phyloP scores from a whole-genome alignment of 2,329 filamentous ascomycete genomes.

The Rutstroemia sp. region DNA sequence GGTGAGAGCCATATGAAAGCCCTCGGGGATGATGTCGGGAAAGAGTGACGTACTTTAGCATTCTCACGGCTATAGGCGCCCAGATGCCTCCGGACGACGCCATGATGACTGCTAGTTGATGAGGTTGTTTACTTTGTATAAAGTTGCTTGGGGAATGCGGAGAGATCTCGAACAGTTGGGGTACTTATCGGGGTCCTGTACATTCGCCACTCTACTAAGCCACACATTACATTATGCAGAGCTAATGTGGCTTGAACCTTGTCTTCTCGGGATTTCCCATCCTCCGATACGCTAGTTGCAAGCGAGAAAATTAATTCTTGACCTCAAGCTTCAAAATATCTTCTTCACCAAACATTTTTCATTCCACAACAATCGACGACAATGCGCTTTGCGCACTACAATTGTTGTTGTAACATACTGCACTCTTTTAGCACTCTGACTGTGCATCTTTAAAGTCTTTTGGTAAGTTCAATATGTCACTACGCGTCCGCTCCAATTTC shows the following conservation, averaged over 20 bases:
- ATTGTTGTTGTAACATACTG: not conserved
- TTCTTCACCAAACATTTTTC: not conserved
- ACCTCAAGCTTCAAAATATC: slow-evolving; percentile 1
- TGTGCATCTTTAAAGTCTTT: not conserved
- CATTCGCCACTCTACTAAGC: slow-evolving; percentile 6
- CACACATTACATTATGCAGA: not conserved
- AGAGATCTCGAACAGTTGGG: not conserved
- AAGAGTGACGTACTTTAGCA: slow-evolving; percentile 23
- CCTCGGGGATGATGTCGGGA: not conserved
- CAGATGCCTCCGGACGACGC: slow-evolving; percentile 25
- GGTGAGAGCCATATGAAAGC: not conserved
- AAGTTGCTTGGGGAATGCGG: not conserved
- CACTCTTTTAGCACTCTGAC: not conserved
- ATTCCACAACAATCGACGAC: not conserved
- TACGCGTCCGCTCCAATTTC: slow-evolving; percentile 11
- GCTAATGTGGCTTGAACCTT: not conserved
- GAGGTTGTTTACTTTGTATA: not conserved
- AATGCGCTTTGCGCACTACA: not conserved
- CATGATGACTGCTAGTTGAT: slow-evolving; percentile 17
- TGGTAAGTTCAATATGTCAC: slow-evolving; percentile 14
- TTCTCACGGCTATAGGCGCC: slow-evolving; percentile 28
- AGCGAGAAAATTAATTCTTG: slow-evolving; percentile 7
- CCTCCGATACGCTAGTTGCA: not conserved
- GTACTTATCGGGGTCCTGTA: slow-evolving; percentile 4
- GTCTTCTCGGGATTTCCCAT: not conserved